Evolutionary conservation across 495 filamentous ascomycete species (phyloP).

Genomic region (Penicillium riverlandense): DNA sequence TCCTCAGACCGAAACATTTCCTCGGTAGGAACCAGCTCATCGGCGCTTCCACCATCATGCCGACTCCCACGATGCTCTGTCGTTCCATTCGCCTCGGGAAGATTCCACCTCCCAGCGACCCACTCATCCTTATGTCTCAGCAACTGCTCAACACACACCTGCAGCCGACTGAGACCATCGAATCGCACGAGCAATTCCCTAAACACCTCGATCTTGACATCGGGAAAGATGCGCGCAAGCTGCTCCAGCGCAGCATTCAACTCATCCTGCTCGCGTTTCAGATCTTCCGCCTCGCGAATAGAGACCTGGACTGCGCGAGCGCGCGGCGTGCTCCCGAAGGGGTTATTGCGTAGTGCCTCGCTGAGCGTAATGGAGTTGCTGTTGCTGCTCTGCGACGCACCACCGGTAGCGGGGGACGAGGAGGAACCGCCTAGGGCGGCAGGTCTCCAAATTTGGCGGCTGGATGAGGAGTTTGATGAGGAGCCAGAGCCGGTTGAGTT

Average conservation of each 20-base stretch:
- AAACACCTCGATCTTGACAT: constrained; percentile 85
- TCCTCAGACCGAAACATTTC: constrained; percentile 66
- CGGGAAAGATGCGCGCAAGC: constrained; percentile 74
- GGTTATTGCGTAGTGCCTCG: constrained; percentile 38
- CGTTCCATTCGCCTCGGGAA: constrained; percentile 22
- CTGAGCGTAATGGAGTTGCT: constrained; percentile 29
- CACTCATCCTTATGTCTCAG: constrained; percentile 68
- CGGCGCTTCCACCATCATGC: no score
- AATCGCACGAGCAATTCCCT: constrained; percentile 79
- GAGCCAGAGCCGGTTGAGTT: constrained; percentile 7
- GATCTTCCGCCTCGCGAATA: constrained; percentile 18
- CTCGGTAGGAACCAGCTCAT: constrained; percentile 45
- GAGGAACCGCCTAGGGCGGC: background rate
- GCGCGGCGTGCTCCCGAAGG: constrained; percentile 32
- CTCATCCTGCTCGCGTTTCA: constrained; percentile 45
- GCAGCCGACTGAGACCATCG: constrained; percentile 72
- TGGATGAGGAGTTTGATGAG: constrained; percentile 15
- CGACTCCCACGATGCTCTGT: background rate
- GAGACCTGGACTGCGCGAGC: constrained; percentile 19
- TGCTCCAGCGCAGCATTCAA: constrained; percentile 68
- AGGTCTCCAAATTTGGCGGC: constrained; percentile 9
- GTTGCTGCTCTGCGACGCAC: background rate
- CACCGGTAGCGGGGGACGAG: constrained; percentile 1
- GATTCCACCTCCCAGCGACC: constrained; percentile 67
- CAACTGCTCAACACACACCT: constrained; percentile 78